These are phyloP conservation scores for Botryotinia calthae DNA, from an alignment of 2,329 filamentous ascomycete species.

Conservation along the genomic window DNA sequence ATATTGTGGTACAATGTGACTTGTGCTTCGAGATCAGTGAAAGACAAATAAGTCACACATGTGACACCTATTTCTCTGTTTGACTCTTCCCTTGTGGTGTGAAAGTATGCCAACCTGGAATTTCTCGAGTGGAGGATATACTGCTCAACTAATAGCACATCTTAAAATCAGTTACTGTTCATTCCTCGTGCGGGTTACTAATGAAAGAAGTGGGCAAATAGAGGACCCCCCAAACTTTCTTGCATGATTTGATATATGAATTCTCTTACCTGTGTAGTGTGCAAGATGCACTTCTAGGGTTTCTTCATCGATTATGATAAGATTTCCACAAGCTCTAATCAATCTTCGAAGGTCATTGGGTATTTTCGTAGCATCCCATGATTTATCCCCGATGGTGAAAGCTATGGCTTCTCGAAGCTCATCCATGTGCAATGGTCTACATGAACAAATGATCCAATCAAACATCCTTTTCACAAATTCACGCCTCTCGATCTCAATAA, in stretches of 20 bases:
- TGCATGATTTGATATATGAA: not conserved
- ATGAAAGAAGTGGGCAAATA: not conserved
- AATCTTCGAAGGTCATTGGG: slow-evolving; percentile 12
- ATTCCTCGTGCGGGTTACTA: rapidly evolving
- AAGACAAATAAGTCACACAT: not conserved
- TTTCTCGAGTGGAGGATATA: not conserved
- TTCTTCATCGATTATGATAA: not conserved
- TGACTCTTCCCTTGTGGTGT: not conserved
- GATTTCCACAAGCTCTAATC: slow-evolving; percentile 1
- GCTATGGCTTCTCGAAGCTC: slow-evolving; percentile 23
- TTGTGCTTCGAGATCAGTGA: not conserved
- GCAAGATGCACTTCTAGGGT: slow-evolving; percentile 2
- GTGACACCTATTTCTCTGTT: not conserved
- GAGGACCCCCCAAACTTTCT: not conserved
- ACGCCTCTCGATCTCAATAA: slow-evolving; percentile 15
- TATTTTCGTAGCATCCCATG: slow-evolving; percentile 3
- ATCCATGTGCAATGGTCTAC: slow-evolving; percentile 18
- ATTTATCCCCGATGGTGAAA: not conserved
- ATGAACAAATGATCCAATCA: slow-evolving; percentile 23
- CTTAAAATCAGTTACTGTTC: not conserved
- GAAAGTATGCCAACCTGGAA: not conserved
- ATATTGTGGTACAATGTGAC: not conserved
- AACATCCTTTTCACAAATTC: slow-evolving; percentile 23
- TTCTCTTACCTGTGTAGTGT: not conserved
- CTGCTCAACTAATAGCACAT: not conserved